Evolutionary conservation across 441 rosid species (phyloP).

Genomic region (Gossypium lobatum): DNA sequence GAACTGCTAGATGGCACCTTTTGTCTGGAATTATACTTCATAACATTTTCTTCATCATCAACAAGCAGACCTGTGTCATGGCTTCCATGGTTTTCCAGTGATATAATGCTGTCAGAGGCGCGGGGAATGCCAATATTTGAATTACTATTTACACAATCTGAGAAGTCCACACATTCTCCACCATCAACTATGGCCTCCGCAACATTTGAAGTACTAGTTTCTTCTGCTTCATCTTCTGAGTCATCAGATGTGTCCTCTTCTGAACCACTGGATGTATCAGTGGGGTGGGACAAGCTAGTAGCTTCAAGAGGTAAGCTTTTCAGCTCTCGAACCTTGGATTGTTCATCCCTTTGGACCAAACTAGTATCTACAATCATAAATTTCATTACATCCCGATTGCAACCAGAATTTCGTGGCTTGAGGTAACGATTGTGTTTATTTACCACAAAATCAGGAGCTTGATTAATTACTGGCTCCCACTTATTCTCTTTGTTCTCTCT

Average conservation of each 20-base stretch:
- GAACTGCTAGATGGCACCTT: constrained; percentile 30
- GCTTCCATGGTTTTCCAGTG: constrained; percentile 30
- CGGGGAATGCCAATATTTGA: constrained; percentile 21
- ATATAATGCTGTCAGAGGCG: constrained; percentile 15
- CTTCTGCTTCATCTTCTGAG: constrained; percentile 33
- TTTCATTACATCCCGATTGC: constrained; percentile 26
- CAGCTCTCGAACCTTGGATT: constrained; percentile 39
- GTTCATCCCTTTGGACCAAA: constrained; percentile 27
- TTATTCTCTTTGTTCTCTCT: background rate
- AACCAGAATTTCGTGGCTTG: constrained; percentile 46
- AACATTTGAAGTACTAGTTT: constrained; percentile 28
- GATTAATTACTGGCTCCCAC: constrained; percentile 16
- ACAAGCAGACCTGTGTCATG: constrained; percentile 15
- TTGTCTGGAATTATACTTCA: constrained; percentile 14
- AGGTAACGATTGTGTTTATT: constrained; percentile 36
- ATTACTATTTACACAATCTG: constrained; percentile 27
- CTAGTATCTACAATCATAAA: constrained; percentile 71
- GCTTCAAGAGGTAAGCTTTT: constrained; percentile 50
- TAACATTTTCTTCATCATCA: constrained; percentile 24
- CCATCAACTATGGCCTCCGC: constrained; percentile 14
- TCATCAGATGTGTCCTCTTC: constrained; percentile 36
- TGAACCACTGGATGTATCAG: constrained; percentile 37
- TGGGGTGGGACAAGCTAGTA: constrained; percentile 20
- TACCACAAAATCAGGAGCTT: constrained; percentile 13
- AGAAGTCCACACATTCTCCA: constrained; percentile 30